A percentile compares a stretch with the other conserved stretches of the same genome.
Evolutionary conservation across 352 stramenopile species (phyloP).

Genomic region (Phytophthora quininea): DNA sequence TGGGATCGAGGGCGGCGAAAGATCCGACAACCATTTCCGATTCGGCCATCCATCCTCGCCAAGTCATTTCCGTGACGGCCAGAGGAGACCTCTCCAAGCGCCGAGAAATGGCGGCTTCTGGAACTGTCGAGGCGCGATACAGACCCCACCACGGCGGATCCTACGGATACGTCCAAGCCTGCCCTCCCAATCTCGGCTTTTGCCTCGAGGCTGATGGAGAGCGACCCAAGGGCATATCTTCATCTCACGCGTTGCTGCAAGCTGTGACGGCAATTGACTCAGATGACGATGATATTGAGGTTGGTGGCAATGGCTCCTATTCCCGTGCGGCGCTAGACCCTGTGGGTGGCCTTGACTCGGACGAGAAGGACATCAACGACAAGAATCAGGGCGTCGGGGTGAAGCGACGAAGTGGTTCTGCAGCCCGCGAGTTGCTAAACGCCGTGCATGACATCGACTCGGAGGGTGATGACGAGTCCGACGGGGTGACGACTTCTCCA

Average conservation of each 20-base stretch:
- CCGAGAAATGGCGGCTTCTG: not conserved
- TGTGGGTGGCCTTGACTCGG: not conserved
- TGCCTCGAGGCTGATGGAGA: not conserved
- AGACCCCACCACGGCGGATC: not conserved
- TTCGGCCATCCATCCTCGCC: constrained; percentile 18
- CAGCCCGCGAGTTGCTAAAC: constrained; percentile 1
- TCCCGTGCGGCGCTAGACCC: not conserved
- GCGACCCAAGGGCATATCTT: not conserved
- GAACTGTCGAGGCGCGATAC: not conserved
- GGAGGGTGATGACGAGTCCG: constrained; percentile 3
- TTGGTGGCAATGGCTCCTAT: not conserved
- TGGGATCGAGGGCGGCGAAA: constrained; percentile 10
- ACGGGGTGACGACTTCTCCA: not conserved
- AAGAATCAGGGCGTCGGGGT: not conserved
- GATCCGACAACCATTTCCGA: constrained; percentile 16
- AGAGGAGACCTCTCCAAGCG: not conserved
- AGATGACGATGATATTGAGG: not conserved
- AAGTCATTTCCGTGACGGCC: constrained; percentile 3
- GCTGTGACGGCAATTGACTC: constrained; percentile 7
- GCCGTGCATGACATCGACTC: constrained; percentile 12
- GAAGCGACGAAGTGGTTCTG: not conserved
- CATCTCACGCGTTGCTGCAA: constrained; percentile 10
- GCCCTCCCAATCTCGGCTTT: constrained; percentile 3
- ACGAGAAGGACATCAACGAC: not conserved
- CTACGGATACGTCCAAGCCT: constrained; percentile 12